Conservation (phyloP, 2,329 filamentous ascomycete species). For the Taxawa tesnikishii region DNA sequence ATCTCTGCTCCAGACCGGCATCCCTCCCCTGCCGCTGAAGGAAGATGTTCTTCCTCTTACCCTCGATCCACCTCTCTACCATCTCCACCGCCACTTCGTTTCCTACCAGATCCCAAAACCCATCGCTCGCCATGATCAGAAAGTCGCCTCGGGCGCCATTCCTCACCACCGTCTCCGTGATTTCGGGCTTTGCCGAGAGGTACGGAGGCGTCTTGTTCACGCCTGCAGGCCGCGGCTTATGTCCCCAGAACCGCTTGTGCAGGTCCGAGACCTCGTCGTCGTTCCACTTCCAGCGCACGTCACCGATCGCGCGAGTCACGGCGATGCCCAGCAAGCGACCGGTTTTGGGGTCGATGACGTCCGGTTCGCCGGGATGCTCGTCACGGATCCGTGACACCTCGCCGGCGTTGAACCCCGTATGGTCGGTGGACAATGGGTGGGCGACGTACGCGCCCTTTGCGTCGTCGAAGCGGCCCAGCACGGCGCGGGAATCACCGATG, state of each 20-base stretch:
- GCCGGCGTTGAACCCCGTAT: constrained; percentile 49
- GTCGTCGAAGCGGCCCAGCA: constrained; percentile 42
- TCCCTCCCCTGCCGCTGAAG: background rate
- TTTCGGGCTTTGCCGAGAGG: constrained; percentile 53
- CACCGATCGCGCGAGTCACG: constrained; percentile 56
- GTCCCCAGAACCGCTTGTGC: constrained; percentile 36
- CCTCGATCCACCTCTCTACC: constrained; percentile 44
- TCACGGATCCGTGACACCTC: constrained; percentile 43
- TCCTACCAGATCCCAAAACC: constrained; percentile 39
- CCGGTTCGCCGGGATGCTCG: constrained; percentile 51
- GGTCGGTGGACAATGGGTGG: constrained; percentile 48
- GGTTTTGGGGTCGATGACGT: constrained; percentile 38
- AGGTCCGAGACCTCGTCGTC: constrained; percentile 33
- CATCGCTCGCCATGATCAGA: constrained; percentile 54
- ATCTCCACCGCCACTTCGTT: constrained; percentile 14
- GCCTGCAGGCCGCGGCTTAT: constrained; percentile 27
- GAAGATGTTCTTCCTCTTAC: constrained; percentile 12
- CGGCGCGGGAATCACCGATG: constrained; percentile 55
- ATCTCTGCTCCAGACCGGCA: constrained; percentile 8
- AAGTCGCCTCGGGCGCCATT: constrained; percentile 34
- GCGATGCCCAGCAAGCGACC: constrained; percentile 51
- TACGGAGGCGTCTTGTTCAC: constrained; percentile 47
- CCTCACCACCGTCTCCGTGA: constrained; percentile 43
- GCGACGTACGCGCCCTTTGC: constrained; percentile 35
- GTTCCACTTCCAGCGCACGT: constrained; percentile 57